Evolutionary conservation across 768 basidiomycete species (phyloP), one percentile per base, ranked within the genome.

Genomic region (Lactarius evosmus): DNA sequence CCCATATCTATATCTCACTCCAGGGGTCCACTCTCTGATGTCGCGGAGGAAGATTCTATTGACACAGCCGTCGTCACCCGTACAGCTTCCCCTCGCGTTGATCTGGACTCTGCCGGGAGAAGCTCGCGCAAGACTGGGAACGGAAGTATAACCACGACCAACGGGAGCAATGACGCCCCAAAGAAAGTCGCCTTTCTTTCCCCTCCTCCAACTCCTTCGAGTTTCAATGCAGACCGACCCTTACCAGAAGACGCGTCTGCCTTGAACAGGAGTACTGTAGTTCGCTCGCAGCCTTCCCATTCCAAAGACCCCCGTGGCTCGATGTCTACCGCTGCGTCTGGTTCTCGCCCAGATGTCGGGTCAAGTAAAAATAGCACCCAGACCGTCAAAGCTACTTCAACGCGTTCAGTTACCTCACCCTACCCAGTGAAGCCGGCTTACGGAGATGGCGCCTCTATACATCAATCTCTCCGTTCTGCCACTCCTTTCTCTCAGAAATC

Each of bases 111-210:
- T 29, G 69, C 72, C 36, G 74, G 70, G 32, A 74, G 72, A 33
- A 72, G 71, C 69, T 76, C 77, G 19, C 78, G 79, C 68, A 80
- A 76, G 71, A 74, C 74, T 32, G 72, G 74, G 61, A 79, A 78
- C 62, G 72, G 74, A 50, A 75, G 73, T 63, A 70, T 71, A 65
- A 69, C 52, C 56, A 70, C 72, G 29, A 62, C 69, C 27, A 69
- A 69, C 56, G 69, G 70, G 41, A 64, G 38, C 53, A 74, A 74
- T 66, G 87, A 88, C 67, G 78, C 83, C 34, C 84, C 83, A 71
- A 94, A 94, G 80, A 92, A 92, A 77, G 92, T 94, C 51, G 92
- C 91, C 30, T 94, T 94, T 76, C 81, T 89, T 70, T 91, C 90
- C 32, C 90, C 91, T 55, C 85, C 88, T 16, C 88, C 88, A 32